Percentiles rank a stretch among this genome's conserved stretches.
Evolutionary conservation across 2,329 filamentous ascomycete species (phyloP).

Genomic region (Aspergillus sp.): DNA sequence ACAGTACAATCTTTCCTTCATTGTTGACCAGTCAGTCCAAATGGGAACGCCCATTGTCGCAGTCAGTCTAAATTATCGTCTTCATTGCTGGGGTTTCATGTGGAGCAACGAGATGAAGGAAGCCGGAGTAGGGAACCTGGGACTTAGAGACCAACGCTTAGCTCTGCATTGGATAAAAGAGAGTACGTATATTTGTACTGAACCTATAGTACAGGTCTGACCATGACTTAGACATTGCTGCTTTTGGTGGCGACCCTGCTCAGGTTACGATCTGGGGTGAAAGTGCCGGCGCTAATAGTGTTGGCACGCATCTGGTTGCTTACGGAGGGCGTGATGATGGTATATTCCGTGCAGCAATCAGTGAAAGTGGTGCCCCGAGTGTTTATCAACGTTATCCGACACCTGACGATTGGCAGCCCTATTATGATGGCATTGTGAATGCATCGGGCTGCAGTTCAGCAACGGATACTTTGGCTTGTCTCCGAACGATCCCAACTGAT

Average conservation of each 20-base stretch:
- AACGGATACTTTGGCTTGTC: slow-evolving; percentile 4
- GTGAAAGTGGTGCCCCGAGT: slow-evolving; percentile 16
- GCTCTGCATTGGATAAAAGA: slow-evolving; percentile 15
- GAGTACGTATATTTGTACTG: background rate
- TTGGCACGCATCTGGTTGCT: slow-evolving; percentile 23
- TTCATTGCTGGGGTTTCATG: slow-evolving; percentile 53
- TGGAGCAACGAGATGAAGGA: slow-evolving; percentile 32
- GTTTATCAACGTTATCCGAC: background rate
- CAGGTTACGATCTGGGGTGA: slow-evolving; percentile 21
- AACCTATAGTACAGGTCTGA: too few relatives aligned
- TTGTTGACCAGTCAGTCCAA: slow-evolving; percentile 55
- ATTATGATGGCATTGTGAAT: slow-evolving; percentile 11
- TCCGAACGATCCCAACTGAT: background rate
- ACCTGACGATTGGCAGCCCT: slow-evolving; percentile 6
- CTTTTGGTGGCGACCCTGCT: slow-evolving; percentile 8
- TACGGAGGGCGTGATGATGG: slow-evolving; percentile 26
- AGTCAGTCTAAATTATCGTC: slow-evolving; percentile 54
- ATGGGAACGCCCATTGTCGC: slow-evolving; percentile 53
- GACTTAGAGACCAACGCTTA: slow-evolving; percentile 39
- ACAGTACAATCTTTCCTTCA: slow-evolving; percentile 59
- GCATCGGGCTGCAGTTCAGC: slow-evolving; percentile 8
- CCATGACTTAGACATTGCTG: too few relatives aligned
- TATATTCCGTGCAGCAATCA: slow-evolving; percentile 27
- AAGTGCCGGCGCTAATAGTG: slow-evolving; percentile 16
- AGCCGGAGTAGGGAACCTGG: slow-evolving; percentile 29